Conservation (phyloP, 148 eudicot species). For the Agrostemma githago region DNA sequence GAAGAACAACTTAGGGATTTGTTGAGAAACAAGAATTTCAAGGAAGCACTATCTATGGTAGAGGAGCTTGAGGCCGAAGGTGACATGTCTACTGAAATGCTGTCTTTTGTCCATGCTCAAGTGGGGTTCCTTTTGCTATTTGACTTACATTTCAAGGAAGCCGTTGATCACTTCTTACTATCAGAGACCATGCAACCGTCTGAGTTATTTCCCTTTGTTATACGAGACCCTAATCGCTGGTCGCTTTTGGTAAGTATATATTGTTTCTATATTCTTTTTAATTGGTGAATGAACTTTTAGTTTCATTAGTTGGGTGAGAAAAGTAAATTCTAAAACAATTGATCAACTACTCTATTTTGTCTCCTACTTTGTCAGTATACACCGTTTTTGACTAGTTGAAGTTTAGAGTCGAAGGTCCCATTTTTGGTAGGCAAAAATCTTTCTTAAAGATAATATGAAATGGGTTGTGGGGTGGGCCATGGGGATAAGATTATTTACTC, state of each 20-base stretch:
- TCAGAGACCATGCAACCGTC: constrained; percentile 96
- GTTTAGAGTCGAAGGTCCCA: background rate
- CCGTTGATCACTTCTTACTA: constrained; percentile 83
- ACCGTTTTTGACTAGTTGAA: background rate
- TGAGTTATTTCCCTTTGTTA: constrained; percentile 91
- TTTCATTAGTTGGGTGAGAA: background rate
- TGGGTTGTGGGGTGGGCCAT: background rate
- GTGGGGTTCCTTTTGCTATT: constrained; percentile 91
- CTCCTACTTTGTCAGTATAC: background rate
- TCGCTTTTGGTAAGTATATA: constrained; percentile 71
- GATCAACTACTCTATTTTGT: background rate
- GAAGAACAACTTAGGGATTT: constrained; percentile 91
- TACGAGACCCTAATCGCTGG: constrained; percentile 98
- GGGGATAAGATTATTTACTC: background rate
- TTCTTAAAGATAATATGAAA: background rate
- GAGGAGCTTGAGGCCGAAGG: constrained; percentile 90
- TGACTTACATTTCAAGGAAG: constrained; percentile 92
- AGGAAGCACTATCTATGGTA: constrained; percentile 73
- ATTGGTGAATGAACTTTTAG: constrained; percentile 3
- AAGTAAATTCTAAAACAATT: background rate
- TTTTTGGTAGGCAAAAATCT: background rate
- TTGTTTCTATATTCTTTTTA: background rate
- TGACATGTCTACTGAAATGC: constrained; percentile 68
- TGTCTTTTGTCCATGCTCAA: constrained; percentile 94
- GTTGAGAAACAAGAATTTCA: constrained; percentile 70